Conservation (phyloP, 1,139 yeast genomes). For the Yueomyces sp. region DNA sequence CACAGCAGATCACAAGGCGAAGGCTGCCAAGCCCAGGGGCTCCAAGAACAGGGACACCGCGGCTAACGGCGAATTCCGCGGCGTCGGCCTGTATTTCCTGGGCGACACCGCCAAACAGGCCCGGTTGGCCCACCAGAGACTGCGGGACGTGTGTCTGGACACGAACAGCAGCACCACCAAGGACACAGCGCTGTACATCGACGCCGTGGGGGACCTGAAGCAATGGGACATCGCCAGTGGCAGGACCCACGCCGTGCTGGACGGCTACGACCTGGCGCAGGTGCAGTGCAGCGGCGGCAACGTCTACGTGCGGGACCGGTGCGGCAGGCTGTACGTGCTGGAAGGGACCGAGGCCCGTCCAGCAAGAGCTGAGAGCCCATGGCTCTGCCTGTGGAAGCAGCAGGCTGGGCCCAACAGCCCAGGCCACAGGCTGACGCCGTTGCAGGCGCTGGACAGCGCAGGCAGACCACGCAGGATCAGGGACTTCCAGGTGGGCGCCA, state of each 20-base stretch:
- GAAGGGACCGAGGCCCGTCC: not conserved
- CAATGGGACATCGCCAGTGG: conserved; percentile 39
- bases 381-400: conserved; percentile 15
- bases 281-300: conserved; percentile 42
- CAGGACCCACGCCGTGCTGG: conserved; percentile 13
- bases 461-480: conserved; percentile 19
- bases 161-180: no score
- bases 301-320: conserved; percentile 45
- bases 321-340: conserved; percentile 39
- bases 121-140: no score
- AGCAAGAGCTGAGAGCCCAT: conserved; percentile 8
- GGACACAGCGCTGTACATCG: conserved; percentile 7
- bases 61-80: no score
- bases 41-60: no score
- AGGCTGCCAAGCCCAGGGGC: no score
- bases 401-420: conserved; percentile 5
- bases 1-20: no score
- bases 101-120: no score
- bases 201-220: conserved; percentile 59
- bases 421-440: not conserved
- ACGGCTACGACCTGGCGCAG: conserved; percentile 33
- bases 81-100: no score
- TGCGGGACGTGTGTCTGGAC: no score
- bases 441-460: conserved; percentile 25
- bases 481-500: conserved; percentile 46